A percentile compares a stretch with the other conserved stretches of the same genome.
These are phyloP conservation scores for Dothistroma septosporum DNA, from an alignment of 2,329 filamentous ascomycete species.

Conservation along the genomic window DNA sequence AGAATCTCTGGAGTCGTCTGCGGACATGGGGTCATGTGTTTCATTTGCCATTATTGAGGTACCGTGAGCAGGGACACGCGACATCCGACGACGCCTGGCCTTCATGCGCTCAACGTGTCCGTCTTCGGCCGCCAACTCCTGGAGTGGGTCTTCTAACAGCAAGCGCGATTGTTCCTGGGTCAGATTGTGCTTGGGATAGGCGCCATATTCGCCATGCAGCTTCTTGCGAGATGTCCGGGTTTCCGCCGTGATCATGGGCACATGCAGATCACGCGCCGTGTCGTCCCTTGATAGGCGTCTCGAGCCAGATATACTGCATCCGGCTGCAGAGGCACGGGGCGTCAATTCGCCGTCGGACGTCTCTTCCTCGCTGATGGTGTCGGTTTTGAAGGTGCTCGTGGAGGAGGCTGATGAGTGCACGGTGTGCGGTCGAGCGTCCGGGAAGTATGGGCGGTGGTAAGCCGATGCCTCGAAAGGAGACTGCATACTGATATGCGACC, in stretches of 20 bases:
- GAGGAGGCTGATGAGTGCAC: conserved; percentile 25
- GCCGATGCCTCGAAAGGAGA: neutral
- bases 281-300: conserved; percentile 28
- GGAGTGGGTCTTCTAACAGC: neutral
- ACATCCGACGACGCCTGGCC: neutral
- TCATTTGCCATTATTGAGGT: conserved; percentile 1
- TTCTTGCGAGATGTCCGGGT: neutral
- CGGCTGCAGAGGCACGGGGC: conserved; percentile 18
- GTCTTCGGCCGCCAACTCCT: neutral
- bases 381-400: conserved; percentile 7
- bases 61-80: neutral
- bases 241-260: conserved; percentile 4
- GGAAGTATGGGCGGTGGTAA: conserved; percentile 1
- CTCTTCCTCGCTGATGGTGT: conserved; percentile 19
- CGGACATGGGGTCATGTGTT: neutral
- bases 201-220: neutral
- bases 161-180: neutral
- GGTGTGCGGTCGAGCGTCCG: conserved; percentile 19
- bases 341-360: conserved; percentile 16
- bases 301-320: neutral
- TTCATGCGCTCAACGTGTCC: neutral
- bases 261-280: conserved; percentile 27
- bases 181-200: neutral
- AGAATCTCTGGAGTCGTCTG: neutral
- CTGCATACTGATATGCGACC: neutral